Conservation (phyloP, 2,329 filamentous ascomycete species). For the Septoria petroselini region DNA sequence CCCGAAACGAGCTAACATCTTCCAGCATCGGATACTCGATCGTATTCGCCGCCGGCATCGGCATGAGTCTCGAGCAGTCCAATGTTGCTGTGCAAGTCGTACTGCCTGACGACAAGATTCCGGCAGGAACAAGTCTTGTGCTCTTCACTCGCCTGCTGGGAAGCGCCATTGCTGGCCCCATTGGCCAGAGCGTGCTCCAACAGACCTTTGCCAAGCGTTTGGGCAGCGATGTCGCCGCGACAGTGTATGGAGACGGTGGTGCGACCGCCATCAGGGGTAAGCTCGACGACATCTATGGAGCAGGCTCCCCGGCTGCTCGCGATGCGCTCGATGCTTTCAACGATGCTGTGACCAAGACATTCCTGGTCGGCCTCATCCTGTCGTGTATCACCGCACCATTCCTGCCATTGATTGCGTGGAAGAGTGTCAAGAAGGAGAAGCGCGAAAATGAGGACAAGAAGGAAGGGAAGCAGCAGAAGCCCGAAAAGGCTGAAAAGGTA, state of each 20-base stretch:
- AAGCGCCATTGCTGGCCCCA: slow-evolving; percentile 8
- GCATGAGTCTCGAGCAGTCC: slow-evolving; percentile 15
- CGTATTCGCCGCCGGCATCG: slow-evolving; percentile 18
- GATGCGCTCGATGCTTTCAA: slow-evolving; percentile 7
- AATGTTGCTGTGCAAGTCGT: slow-evolving; percentile 20
- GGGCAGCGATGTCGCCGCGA: background rate
- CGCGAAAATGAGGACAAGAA: slow-evolving; percentile 10
- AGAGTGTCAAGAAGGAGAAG: slow-evolving; percentile 37
- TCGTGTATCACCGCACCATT: slow-evolving; percentile 12
- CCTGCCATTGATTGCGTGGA: slow-evolving; percentile 14
- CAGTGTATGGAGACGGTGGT: slow-evolving; percentile 2
- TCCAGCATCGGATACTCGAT: slow-evolving; percentile 28
- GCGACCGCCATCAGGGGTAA: slow-evolving; percentile 8
- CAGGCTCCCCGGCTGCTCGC: background rate
- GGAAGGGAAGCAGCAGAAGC: background rate
- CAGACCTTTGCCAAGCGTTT: slow-evolving; percentile 8
- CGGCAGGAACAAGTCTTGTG: slow-evolving; percentile 12
- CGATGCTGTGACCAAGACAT: slow-evolving; percentile 8
- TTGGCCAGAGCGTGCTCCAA: slow-evolving; percentile 19
- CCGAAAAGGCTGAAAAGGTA: no score
- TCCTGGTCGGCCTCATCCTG: slow-evolving; percentile 15
- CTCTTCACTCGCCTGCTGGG: slow-evolving; percentile 16
- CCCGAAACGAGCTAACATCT: background rate
- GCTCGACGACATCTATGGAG: slow-evolving; percentile 7
- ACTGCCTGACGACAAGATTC: slow-evolving; percentile 13